Conservation (phyloP, 2,329 filamentous ascomycete species). For the Ilyonectria sp. region DNA sequence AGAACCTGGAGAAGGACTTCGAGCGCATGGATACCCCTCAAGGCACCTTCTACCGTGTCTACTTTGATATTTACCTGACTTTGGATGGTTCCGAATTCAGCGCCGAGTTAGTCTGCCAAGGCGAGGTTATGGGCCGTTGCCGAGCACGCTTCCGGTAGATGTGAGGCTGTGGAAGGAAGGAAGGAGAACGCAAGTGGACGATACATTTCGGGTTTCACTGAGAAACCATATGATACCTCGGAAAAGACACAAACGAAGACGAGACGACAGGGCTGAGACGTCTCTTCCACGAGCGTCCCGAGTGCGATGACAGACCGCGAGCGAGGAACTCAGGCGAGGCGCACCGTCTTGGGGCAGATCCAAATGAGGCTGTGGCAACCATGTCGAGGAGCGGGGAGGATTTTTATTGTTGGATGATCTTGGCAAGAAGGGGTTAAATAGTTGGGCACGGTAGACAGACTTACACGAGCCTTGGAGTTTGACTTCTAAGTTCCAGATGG, state of each 20-base stretch:
- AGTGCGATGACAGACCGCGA: slow-evolving; percentile 15
- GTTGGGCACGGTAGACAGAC: slow-evolving; percentile 35
- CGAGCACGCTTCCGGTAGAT: slow-evolving; percentile 84
- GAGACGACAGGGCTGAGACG: slow-evolving; percentile 10
- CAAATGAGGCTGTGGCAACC: slow-evolving; percentile 24
- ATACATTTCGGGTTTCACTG: slow-evolving; percentile 44
- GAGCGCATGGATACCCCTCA: slow-evolving; percentile 99
- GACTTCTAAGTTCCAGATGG: slow-evolving; percentile 26
- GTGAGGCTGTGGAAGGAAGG: slow-evolving; percentile 21
- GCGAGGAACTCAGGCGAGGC: slow-evolving; percentile 15
- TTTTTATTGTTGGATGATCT: slow-evolving; percentile 32
- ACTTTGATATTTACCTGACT: slow-evolving; percentile 88
- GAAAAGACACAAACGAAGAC: slow-evolving; percentile 35
- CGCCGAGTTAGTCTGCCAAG: slow-evolving; percentile 98
- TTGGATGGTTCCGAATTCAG: slow-evolving; percentile 98
- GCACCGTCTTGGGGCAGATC: slow-evolving; percentile 17
- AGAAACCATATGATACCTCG: slow-evolving; percentile 49
- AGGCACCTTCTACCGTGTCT: slow-evolving; percentile 92
- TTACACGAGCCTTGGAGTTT: slow-evolving; percentile 34
- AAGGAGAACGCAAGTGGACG: slow-evolving; percentile 36
- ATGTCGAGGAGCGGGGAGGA: slow-evolving; percentile 12
- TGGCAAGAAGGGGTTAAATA: slow-evolving; percentile 24
- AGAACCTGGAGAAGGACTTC: slow-evolving; percentile 99
- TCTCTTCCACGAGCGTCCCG: not conserved
- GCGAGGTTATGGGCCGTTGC: slow-evolving; percentile 98